Percentiles rank a stretch among this genome's conserved stretches.
These are phyloP conservation scores for Pseudotsuga menziesii DNA, from an alignment of 75 land plant genomes.

Conservation along the genomic window DNA sequence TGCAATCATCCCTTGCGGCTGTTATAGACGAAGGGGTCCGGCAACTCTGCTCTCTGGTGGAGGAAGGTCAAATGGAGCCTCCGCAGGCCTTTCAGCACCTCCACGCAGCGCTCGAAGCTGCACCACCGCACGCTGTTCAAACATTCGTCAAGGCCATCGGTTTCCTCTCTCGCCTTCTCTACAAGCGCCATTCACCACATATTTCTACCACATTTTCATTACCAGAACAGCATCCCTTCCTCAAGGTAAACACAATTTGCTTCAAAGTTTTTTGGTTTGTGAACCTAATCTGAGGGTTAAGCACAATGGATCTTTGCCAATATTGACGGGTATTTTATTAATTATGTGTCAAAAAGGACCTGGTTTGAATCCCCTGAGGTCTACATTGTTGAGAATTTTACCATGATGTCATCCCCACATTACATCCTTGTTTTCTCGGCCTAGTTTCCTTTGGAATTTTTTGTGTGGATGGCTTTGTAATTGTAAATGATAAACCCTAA, in stretches of 20 bases:
- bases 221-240: slow-evolving; percentile 51
- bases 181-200: slow-evolving; percentile 12
- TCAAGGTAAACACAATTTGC: slow-evolving; percentile 37
- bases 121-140: slow-evolving; percentile 14
- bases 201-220: slow-evolving; percentile 2
- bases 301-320: no score
- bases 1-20: slow-evolving; percentile 26
- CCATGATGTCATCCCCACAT: no score
- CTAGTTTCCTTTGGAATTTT: no score
- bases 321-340: no score
- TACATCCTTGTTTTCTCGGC: no score
- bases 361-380: no score
- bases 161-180: slow-evolving; percentile 37
- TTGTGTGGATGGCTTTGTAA: no score
- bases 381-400: no score
- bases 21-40: slow-evolving; percentile 65
- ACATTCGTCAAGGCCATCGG: slow-evolving; percentile 61
- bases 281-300: no score
- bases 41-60: slow-evolving; percentile 53
- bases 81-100: slow-evolving; percentile 43
- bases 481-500: no score
- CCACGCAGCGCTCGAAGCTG: slow-evolving; percentile 64
- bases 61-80: slow-evolving; percentile 18
- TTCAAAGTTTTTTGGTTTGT: neutral
- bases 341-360: no score